These are phyloP conservation scores for Colletotrichum lindemuthianum DNA, from an alignment of 2,329 filamentous ascomycete genomes.

Conservation along the genomic window DNA sequence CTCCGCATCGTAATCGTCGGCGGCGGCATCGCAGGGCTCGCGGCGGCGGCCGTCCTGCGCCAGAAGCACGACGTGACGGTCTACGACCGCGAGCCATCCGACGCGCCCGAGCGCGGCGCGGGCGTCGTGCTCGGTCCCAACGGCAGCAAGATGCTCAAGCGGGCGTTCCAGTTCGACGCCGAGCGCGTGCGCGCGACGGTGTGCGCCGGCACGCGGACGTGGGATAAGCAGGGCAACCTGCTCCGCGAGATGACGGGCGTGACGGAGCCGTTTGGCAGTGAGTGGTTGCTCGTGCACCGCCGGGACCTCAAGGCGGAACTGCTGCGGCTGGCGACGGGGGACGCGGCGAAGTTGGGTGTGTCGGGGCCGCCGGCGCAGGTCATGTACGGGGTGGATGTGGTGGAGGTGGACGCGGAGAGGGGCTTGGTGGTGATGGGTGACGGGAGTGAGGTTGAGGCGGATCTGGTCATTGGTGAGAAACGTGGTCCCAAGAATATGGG, in stretches of 20 bases:
- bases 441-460: constrained; percentile 7
- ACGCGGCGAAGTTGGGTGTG: constrained; percentile 24
- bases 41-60: constrained; percentile 25
- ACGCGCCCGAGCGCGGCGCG: constrained; percentile 23
- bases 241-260: constrained; percentile 28
- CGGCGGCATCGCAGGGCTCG: constrained; percentile 30
- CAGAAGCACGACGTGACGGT: constrained; percentile 25
- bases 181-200: constrained; percentile 12
- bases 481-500: no score
- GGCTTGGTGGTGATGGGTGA: constrained; percentile 12
- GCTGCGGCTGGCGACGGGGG: constrained; percentile 21
- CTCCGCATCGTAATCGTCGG: constrained; percentile 24
- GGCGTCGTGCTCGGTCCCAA: constrained; percentile 30
- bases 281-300: constrained; percentile 28
- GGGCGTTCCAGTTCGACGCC: constrained; percentile 20
- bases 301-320: constrained; percentile 17
- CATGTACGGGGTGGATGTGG: constrained; percentile 1
- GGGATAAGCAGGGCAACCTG: constrained; percentile 26
- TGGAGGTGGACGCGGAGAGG: constrained; percentile 15
- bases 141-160: constrained; percentile 30
- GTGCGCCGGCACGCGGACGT: constrained; percentile 25
- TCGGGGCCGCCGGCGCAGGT: constrained; percentile 21
- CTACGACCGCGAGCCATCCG: constrained; percentile 23
- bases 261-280: constrained; percentile 29
- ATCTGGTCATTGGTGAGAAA: constrained; percentile 28